phyloP scores from a whole-genome alignment of 2,329 filamentous ascomycete genomes.

The Fusarium sp. region DNA sequence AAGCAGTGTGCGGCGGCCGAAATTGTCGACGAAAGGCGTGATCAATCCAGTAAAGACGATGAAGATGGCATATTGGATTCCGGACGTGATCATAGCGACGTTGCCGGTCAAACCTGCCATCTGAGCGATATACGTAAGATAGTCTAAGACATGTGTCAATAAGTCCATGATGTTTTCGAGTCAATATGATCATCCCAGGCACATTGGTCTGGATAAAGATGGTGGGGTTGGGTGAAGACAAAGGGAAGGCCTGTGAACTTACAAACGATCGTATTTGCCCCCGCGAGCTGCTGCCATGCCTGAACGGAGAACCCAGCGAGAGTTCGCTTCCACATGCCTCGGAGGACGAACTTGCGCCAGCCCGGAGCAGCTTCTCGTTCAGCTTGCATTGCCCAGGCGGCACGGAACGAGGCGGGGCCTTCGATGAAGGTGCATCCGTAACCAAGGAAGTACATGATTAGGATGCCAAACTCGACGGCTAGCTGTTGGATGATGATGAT shows the following conservation, averaged over 20 bases:
- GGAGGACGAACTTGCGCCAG: not conserved
- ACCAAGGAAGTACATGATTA: slow-evolving; percentile 57
- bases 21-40: not conserved
- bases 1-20: not conserved
- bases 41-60: not conserved
- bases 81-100: not conserved
- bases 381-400: slow-evolving; percentile 5
- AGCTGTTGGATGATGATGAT: slow-evolving; percentile 78
- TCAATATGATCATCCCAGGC: not conserved
- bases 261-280: not conserved
- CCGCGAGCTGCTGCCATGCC: not conserved
- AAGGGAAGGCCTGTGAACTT: not conserved
- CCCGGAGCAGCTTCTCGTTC: not conserved
- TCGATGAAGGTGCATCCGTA: slow-evolving; percentile 64
- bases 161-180: not conserved
- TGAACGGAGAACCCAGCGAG: not conserved
- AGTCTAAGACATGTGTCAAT: not conserved
- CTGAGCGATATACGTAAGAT: slow-evolving; percentile 9
- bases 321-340: not conserved
- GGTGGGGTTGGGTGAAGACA: not conserved
- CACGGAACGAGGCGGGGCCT: not conserved
- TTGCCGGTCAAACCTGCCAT: slow-evolving; percentile 9
- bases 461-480: slow-evolving; percentile 50
- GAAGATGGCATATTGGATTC: slow-evolving; percentile 4
- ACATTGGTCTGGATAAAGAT: not conserved